Base-by-base conservation (phyloP, 495 filamentous ascomycete genomes). In the Penicillium bovifimosum region DNA sequence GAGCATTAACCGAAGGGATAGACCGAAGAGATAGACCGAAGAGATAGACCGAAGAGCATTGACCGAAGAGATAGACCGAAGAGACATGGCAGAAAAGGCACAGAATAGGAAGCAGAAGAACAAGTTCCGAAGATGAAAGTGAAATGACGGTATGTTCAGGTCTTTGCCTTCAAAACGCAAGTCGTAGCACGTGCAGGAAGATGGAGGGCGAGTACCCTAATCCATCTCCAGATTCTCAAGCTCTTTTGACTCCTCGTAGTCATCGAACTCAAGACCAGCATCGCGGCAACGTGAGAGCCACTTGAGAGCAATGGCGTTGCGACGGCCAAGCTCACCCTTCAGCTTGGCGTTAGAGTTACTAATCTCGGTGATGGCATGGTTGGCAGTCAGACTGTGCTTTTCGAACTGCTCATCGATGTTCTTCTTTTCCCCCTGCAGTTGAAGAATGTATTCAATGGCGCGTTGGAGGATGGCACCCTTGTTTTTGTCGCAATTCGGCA, bases 401-500 rank as follows among this genome's bases (percentile, higher is more conserved):
- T 95, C 96, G 87, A 93, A 98, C 66, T 96, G 95, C 67, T 96
- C 91, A 51, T 91, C 89, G 65, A 96, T 96, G 45, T 86, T 82
- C 16, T 85, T 82, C 72, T 96, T 95, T 57, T 96, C 95, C 59
- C 96, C 90, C 64, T 95, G 95, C 14, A 98, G 76, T 63, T 96
- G 89, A 8, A 82, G 86, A 66, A 98, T 98, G 71, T 95, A 97
- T 53, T 88, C 80, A 17, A 96, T 92, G 1, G 93, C 92, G 8
- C 93, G 87, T 63, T 96, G 90, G 32, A 98, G 75, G 50, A 98
- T 96, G 2, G 91, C 93, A 5, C 93, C 93, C 70, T 98, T 98
- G 72, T 98, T 98, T 78, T 97, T 98, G 69, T 98, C 93, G 63
- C 93, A 98, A 32, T 91, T 91, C 3, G 93, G 93, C 0, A 98